These are phyloP conservation scores for Artemisia argyi DNA, from an alignment of 129 eudicot genomes.

Conservation along the genomic window DNA sequence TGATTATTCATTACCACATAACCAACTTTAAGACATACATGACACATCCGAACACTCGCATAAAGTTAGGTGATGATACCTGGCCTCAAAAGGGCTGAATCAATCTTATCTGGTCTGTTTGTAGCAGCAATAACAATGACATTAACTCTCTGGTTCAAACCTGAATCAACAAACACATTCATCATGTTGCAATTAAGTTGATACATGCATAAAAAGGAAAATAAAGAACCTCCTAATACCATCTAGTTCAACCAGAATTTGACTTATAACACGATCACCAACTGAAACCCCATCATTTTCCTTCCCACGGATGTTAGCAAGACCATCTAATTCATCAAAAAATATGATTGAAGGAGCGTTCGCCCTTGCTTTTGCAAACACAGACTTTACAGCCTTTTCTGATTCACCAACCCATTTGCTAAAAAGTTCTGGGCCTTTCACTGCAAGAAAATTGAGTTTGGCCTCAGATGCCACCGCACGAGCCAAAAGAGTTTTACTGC, in stretches of 20 bases:
- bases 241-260: conserved; percentile 94
- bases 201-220: conserved; percentile 2
- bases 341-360: conserved; percentile 93
- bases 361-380: conserved; percentile 93
- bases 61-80: conserved; percentile 45
- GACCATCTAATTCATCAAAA: conserved; percentile 93
- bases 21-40: too few species aligned
- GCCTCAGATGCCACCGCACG: conserved; percentile 98
- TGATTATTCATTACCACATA: too few species aligned
- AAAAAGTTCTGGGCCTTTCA: conserved; percentile 97
- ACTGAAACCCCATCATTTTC: conserved; percentile 95
- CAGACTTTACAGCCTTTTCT: conserved; percentile 87
- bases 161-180: conserved; percentile 40
- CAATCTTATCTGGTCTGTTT: conserved; percentile 92
- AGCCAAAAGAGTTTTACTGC: conserved; percentile 96
- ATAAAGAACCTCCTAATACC: conserved; percentile 42
- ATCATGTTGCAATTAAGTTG: too few species aligned
- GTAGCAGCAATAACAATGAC: conserved; percentile 98
- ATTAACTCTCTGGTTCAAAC: conserved; percentile 76
- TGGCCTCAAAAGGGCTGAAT: conserved; percentile 93
- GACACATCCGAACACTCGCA: too few species aligned
- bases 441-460: conserved; percentile 88
- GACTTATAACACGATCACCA: conserved; percentile 90
- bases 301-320: conserved; percentile 82
- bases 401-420: conserved; percentile 99